phyloP scores from a whole-genome alignment of 2,329 filamentous ascomycete genomes.

The Pyricularia sp. region DNA sequence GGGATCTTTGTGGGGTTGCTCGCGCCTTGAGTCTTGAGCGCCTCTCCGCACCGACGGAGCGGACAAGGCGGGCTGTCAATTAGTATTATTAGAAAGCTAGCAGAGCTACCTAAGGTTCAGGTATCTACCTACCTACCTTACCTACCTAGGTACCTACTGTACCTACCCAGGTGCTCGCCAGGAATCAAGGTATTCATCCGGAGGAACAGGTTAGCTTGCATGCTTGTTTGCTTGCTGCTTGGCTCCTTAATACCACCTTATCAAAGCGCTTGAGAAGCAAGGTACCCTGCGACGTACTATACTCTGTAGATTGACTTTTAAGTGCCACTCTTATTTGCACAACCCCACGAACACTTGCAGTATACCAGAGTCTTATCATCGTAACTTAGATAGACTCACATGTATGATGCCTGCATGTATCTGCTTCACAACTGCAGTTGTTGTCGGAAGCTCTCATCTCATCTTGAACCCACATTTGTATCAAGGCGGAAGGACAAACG shows the following conservation, averaged over 20 bases:
- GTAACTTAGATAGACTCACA: neutral
- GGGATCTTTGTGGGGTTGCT: neutral
- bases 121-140: too few species aligned
- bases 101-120: neutral
- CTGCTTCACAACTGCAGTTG: neutral
- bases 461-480: neutral
- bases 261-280: neutral
- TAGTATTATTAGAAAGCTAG: neutral
- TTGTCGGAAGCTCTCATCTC: neutral
- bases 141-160: too few species aligned
- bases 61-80: neutral
- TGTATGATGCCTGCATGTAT: neutral
- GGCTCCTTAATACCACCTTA: neutral
- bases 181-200: neutral
- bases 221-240: neutral
- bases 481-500: neutral
- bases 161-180: too few species aligned
- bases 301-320: neutral
- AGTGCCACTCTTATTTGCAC: neutral
- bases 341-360: neutral
- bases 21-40: too few species aligned
- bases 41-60: neutral
- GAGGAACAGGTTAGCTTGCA: too few species aligned
- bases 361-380: neutral
- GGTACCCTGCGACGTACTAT: too few species aligned